Percentiles rank a stretch among this genome's conserved stretches.
phyloP scores from a whole-genome alignment of 768 basidiomycete genomes.

The Tricholoma furcatifolium region DNA sequence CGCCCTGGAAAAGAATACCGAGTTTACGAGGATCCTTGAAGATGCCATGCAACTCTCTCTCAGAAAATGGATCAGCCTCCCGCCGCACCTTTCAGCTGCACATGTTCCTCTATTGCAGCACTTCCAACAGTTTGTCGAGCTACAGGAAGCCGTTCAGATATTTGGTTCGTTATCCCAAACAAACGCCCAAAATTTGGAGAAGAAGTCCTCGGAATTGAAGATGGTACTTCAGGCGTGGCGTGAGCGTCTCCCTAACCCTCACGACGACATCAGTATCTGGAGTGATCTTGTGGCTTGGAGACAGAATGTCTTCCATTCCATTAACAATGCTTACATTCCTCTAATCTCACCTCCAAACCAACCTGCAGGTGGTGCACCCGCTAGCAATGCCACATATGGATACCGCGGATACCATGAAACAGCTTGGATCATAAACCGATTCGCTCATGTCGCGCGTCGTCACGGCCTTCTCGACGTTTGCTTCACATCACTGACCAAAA shows the following conservation, averaged over 20 bases:
- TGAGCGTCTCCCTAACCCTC: conserved; percentile 91
- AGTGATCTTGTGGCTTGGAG: conserved; percentile 99
- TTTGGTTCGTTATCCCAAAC: conserved; percentile 89
- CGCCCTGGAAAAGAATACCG: conserved; percentile 78
- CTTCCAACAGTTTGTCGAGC: conserved; percentile 98
- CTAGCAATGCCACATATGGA: conserved; percentile 74
- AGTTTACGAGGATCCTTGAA: conserved; percentile 87
- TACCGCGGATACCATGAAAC: conserved; percentile 99
- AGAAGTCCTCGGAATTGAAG: conserved; percentile 93
- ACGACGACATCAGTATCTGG: conserved; percentile 99
- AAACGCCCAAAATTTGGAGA: conserved; percentile 85
- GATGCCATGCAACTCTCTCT: conserved; percentile 96
- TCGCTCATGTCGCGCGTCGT: conserved; percentile 97
- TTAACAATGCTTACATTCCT: conserved; percentile 95
- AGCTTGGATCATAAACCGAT: conserved; percentile 99
- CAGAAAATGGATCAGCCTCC: conserved; percentile 93
- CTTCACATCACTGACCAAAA: conserved; percentile 91
- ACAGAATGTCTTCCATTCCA: conserved; percentile 96
- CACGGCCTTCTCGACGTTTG: conserved; percentile 96
- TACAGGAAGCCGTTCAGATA: conserved; percentile 93
- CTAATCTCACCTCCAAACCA: conserved; percentile 67
- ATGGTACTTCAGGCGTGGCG: conserved; percentile 97
- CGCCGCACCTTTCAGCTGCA: conserved; percentile 82
- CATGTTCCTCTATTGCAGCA: conserved; percentile 95
- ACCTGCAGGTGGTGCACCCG: conserved; percentile 40